A percentile compares a stretch with the other conserved stretches of the same genome.
Conservation (phyloP, 2,329 filamentous ascomycete genomes). For the Spiromastix sp. region DNA sequence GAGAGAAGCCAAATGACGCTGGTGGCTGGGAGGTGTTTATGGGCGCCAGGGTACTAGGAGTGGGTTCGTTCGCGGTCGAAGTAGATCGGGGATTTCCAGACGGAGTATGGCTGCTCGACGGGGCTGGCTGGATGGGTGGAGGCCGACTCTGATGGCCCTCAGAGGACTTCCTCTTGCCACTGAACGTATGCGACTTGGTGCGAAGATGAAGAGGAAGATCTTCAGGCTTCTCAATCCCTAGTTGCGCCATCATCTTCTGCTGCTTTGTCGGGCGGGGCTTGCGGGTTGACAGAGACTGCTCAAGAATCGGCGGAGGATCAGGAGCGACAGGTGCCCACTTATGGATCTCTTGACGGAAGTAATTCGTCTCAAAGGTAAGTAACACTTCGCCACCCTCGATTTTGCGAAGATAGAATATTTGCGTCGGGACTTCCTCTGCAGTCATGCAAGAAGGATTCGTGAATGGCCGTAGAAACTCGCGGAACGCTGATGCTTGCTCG, state of each 20-base stretch:
- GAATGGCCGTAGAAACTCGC: conserved; percentile 67
- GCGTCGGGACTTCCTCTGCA: conserved; percentile 74
- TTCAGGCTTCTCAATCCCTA: conserved; percentile 82
- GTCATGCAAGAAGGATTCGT: conserved; percentile 75
- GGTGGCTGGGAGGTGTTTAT: conserved; percentile 18
- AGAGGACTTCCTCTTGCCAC: conserved; percentile 60
- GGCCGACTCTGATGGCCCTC: conserved; percentile 27
- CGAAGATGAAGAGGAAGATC: conserved; percentile 76
- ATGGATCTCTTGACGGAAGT: conserved; percentile 89
- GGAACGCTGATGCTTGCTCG: conserved; percentile 71
- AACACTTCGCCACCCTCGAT: conserved; percentile 95
- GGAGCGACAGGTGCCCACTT: conserved; percentile 89
- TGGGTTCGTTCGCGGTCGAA: conserved; percentile 22
- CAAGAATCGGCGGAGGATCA: conserved; percentile 71
- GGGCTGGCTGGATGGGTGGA: conserved; percentile 20
- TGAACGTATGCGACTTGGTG: conserved; percentile 58
- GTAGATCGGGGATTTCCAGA: conserved; percentile 20
- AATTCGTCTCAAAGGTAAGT: conserved; percentile 88
- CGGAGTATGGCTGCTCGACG: conserved; percentile 18
- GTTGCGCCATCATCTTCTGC: conserved; percentile 83
- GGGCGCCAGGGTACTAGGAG: conserved; percentile 16
- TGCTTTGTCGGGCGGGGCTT: conserved; percentile 95
- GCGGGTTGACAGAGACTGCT: conserved; percentile 80
- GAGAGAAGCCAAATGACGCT: conserved; percentile 27
- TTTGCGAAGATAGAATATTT: conserved; percentile 92